Conservation (phyloP, 805 yeast species). For the Pichia ethanolica region DNA sequence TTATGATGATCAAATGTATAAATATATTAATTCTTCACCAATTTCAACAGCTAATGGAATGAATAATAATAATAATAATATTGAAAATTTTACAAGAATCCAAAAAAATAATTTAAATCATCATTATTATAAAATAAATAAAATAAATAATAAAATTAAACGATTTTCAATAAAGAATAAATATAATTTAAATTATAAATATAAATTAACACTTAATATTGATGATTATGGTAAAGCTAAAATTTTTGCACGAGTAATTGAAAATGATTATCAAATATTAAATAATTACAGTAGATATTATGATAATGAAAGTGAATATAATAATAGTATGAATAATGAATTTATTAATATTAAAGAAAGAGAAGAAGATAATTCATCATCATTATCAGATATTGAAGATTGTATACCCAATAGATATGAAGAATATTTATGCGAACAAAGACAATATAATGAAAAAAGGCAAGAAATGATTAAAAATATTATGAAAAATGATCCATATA, state of each 20-base stretch:
- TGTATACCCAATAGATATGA: slow-evolving; percentile 2
- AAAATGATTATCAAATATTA: neutral
- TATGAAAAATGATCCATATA: slow-evolving; percentile 8
- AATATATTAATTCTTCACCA: slow-evolving; percentile 12
- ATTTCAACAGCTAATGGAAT: neutral
- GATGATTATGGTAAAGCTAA: slow-evolving; percentile 7
- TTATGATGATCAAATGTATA: slow-evolving; percentile 7
- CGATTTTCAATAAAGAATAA: neutral
- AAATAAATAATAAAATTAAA: too few species aligned
- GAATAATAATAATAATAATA: too few species aligned
- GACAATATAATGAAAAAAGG: neutral
- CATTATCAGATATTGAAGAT: neutral
- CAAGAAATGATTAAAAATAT: slow-evolving; percentile 1
- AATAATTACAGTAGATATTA: too few species aligned
- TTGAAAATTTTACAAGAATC: too few species aligned
- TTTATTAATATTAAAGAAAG: neutral
- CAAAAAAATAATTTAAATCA: too few species aligned
- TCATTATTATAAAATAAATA: too few species aligned
- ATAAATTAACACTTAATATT: slow-evolving; percentile 2
- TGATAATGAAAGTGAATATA: neutral
- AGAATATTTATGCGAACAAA: neutral
- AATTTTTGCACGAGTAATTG: slow-evolving; percentile 5
- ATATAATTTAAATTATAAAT: slow-evolving; percentile 1
- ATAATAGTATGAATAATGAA: neutral
- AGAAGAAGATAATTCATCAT: neutral